phyloP scores from a whole-genome alignment of 805 yeast species.

The Starmera quercuum region DNA sequence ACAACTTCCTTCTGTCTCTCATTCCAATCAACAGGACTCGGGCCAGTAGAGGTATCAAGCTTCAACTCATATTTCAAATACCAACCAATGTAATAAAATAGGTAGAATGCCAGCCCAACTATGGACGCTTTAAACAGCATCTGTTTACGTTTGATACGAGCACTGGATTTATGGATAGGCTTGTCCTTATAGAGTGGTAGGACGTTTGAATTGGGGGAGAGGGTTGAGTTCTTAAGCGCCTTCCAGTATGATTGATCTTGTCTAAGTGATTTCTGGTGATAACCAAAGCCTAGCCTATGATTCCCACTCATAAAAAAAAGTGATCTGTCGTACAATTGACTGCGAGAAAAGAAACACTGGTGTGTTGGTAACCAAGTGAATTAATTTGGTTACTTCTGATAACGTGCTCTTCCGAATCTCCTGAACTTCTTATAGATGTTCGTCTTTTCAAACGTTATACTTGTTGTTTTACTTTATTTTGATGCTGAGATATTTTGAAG shows the following conservation, averaged over 20 bases:
- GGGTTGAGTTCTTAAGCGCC: conserved; percentile 9
- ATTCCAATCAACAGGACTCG: conserved; percentile 30
- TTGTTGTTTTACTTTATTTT: too few species aligned
- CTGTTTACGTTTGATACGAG: conserved; percentile 14
- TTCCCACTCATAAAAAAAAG: not conserved
- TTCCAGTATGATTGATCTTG: conserved; percentile 9
- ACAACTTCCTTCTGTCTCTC: conserved; percentile 49
- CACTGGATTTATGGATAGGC: conserved; percentile 23
- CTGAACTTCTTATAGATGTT: too few species aligned
- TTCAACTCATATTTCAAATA: conserved; percentile 11
- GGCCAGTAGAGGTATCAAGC: conserved; percentile 4
- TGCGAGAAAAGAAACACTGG: too few species aligned
- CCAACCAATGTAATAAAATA: conserved; percentile 26
- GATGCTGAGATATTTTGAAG: too few species aligned
- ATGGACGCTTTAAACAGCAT: conserved; percentile 39
- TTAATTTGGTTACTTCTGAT: too few species aligned
- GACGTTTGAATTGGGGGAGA: conserved; percentile 1
- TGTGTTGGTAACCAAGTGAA: too few species aligned
- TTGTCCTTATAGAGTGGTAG: conserved; percentile 50
- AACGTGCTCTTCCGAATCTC: too few species aligned
- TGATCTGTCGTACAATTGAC: too few species aligned
- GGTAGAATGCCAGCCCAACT: conserved; percentile 32
- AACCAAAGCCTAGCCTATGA: not conserved
- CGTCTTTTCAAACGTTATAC: too few species aligned
- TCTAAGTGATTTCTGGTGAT: not conserved